Conservation (phyloP, 495 filamentous ascomycete species). For the Aspergillus carlsbadensis region DNA sequence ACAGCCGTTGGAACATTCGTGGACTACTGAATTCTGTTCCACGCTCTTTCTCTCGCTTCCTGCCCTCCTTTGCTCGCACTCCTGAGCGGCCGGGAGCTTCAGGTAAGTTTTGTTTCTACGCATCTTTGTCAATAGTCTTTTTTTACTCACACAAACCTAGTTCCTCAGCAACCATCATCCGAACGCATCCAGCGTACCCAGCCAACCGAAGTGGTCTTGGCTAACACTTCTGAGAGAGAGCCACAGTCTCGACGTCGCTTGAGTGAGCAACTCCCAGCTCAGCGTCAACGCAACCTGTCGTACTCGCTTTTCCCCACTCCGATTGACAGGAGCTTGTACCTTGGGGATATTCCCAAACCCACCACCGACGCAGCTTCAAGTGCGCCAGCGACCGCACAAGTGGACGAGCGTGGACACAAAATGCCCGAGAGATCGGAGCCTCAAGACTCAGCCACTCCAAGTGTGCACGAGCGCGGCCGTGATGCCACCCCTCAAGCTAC, state of each 20-base stretch:
- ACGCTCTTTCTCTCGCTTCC: slow-evolving; percentile 23
- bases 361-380: neutral
- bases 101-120: slow-evolving; percentile 4
- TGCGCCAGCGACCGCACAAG: neutral
- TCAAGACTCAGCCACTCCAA: neutral
- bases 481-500: slow-evolving; percentile 2
- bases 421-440: neutral
- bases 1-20: slow-evolving; percentile 25
- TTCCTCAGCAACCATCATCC: slow-evolving; percentile 13
- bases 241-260: slow-evolving; percentile 9
- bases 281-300: slow-evolving; percentile 18
- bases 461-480: neutral
- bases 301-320: slow-evolving; percentile 26
- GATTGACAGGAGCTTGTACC: slow-evolving; percentile 22
- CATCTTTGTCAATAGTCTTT: neutral
- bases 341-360: slow-evolving; percentile 25
- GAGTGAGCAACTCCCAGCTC: slow-evolving; percentile 17
- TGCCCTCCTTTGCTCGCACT: slow-evolving; percentile 20
- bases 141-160: slow-evolving; percentile 16
- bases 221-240: neutral
- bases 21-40: slow-evolving; percentile 27
- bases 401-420: neutral
- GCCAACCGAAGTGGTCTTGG: neutral
- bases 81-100: slow-evolving; percentile 10
- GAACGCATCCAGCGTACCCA: slow-evolving; percentile 19